phyloP scores from a whole-genome alignment of 345 rosid genomes.

The Salix arbutifolia region DNA sequence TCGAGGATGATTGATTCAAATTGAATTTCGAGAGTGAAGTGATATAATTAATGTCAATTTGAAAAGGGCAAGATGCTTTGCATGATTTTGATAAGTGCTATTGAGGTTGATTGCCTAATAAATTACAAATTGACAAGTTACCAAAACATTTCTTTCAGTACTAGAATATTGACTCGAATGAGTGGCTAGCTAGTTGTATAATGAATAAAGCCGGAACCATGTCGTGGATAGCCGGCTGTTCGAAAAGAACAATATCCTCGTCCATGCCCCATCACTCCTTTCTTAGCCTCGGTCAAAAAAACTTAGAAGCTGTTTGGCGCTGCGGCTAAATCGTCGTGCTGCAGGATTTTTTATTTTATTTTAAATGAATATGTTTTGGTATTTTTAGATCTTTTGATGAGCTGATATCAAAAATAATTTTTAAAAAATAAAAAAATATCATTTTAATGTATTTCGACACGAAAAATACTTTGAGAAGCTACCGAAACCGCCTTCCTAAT shows the following conservation, averaged over 20 bases:
- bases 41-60: not conserved
- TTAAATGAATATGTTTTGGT: no score
- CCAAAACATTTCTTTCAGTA: not conserved
- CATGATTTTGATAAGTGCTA: not conserved
- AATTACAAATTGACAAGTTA: not conserved
- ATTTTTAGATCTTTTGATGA: no score
- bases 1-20: not conserved
- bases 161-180: not conserved
- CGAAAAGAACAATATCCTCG: not conserved
- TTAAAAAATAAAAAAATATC: no score
- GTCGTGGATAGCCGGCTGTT: not conserved
- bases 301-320: no score
- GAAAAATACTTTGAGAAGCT: no score
- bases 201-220: not conserved
- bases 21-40: not conserved
- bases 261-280: not conserved
- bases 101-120: not conserved
- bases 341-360: no score
- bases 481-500: no score
- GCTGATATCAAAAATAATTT: no score
- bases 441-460: no score
- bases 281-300: not conserved
- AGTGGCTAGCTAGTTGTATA: no score
- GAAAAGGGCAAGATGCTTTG: conserved; percentile 10
- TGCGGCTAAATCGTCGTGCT: no score